Base-by-base conservation (phyloP, 352 stramenopile genomes). In the Phytopythium montanum region DNA sequence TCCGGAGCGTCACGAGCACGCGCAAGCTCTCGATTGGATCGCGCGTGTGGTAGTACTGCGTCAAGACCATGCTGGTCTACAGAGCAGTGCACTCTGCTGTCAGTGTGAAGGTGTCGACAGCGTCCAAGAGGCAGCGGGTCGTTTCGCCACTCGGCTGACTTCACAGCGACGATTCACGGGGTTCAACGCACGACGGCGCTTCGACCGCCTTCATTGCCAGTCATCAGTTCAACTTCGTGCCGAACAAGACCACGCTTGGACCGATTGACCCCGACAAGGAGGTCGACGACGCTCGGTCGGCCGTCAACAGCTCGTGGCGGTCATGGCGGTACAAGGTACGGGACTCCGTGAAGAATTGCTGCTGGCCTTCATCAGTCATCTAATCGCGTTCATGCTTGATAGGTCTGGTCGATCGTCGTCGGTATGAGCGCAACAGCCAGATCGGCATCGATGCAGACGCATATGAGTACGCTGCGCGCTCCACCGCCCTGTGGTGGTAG, bases 21-120 rank as follows among this genome's bases (percentile, higher is more conserved):
- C 64, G 66, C 18, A 92, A 60, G 54, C 90, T 86, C 62, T 88
- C 79, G 60, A 92, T 88, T 12, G 83, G 79, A 58, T 89, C 80
- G 61, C 74, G 75, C 46, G 83, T 82, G 74, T 90, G 81, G 61
- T 90, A 92, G 67, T 77, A 82, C 34, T 77, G 65, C 45, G 76
- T 87, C 52, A 67, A 51, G 46, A 60, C 56, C 70, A 76, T 84
- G 25, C 12, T 51, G 46, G n/a, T n/a, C n/a, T n/a, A n/a, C n/a
- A n/a, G n/a, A n/a, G n/a, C n/a, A n/a, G n/a, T n/a, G n/a, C n/a
- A n/a, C 12, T 49, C 23, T 21, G 23, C n/a, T n/a, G 23, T 48
- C 21, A 16, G 9, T 23, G 16, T 16, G 12, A 10, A 28, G 33
- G n/a, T 29, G n/a, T 28, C 21, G 33, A 31, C 3, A 13, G 13